A percentile compares a stretch with the other conserved stretches of the same genome.
Conservation (phyloP, 768 basidiomycete genomes). For the Suillus tomentosus region DNA sequence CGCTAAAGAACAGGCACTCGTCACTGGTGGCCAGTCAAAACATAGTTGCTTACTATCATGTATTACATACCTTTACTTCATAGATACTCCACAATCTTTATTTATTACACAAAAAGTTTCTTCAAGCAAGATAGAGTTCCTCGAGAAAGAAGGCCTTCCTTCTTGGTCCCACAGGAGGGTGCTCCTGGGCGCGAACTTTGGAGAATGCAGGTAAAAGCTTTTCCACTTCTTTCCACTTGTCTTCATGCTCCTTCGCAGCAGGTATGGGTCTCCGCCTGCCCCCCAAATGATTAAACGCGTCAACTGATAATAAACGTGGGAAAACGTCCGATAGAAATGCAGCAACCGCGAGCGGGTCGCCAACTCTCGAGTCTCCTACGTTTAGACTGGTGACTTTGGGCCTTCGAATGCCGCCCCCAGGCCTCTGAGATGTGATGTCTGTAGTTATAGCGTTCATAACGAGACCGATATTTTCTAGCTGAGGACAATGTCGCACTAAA, state of each 20-base stretch:
- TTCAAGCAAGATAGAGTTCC: constrained; percentile 1
- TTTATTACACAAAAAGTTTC: background rate
- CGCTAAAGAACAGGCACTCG: background rate
- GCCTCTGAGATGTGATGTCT: constrained; percentile 10
- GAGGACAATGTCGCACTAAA: constrained; percentile 12
- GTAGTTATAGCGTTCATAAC: constrained; percentile 8
- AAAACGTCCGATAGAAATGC: constrained; percentile 9
- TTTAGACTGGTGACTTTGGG: constrained; percentile 6
- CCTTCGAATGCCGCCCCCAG: constrained; percentile 6
- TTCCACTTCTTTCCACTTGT: constrained; percentile 9
- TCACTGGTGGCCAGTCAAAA: background rate
- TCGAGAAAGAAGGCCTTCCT: constrained; percentile 7
- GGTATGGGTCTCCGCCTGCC: constrained; percentile 5
- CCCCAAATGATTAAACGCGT: constrained; percentile 5
- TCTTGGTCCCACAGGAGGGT: constrained; percentile 4
- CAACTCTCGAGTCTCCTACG: constrained; percentile 8
- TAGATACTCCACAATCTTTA: background rate
- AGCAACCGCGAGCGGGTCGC: constrained; percentile 5
- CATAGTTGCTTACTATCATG: background rate
- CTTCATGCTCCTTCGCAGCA: constrained; percentile 7
- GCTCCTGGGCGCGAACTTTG: constrained; percentile 9
- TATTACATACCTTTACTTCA: background rate
- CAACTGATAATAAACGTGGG: background rate
- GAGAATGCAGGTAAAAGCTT: constrained; percentile 5
- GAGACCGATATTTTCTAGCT: constrained; percentile 8